Base-by-base conservation (phyloP, 306 rosid species). In the Acacia melanoxylon region DNA sequence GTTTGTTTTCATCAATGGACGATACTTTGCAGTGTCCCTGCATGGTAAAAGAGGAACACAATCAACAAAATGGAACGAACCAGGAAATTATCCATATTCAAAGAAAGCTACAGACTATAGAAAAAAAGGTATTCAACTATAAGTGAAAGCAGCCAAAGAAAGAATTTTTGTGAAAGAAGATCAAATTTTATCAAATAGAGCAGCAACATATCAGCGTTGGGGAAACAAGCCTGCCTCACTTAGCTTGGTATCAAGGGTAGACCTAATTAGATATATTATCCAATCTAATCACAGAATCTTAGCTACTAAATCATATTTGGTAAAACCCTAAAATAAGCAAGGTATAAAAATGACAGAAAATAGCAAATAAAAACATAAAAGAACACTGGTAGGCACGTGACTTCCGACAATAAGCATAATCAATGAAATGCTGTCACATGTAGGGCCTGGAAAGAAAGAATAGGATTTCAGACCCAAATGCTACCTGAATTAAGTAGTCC, bases 11-110 rank as follows among this genome's bases (percentile, higher is more conserved):
- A 89, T 86, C 88, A 94, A 83, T 40, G 97, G 98, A 62, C 17
- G 83, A 78, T 94, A 92, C 74, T 83, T 87, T 82, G 98, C 94
- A 19, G 98, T 92, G 86, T 94, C 98, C 89, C 97, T 92, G 89
- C 78, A 86, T 15, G 66, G 68, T 74, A 80, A 82, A 82, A 62
- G 27, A 75, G 61, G 40, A 56, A 78, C 58, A 44, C 59, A 71
- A 75, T 67, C 29, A 52, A 75, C 11, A 46, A 62, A 78, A 65
- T 75, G 82, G 77, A 33, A 63, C 42, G 45, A 75, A 69, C 54
- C 54, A 56, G 31, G 77, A 59, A 76, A 56, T 20, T 44, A 79
- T 29, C 19, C 37, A 16, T 63, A 31, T 24, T 51, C 51, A 40
- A 71, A 46, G 62, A 77, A 68, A 48, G 40, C 59, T 19, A 52